Evolutionary conservation across 2,329 filamentous ascomycete genomes (phyloP), one percentile per base, ranked within the genome.

Genomic region (Colletotrichum nymphaeae): DNA sequence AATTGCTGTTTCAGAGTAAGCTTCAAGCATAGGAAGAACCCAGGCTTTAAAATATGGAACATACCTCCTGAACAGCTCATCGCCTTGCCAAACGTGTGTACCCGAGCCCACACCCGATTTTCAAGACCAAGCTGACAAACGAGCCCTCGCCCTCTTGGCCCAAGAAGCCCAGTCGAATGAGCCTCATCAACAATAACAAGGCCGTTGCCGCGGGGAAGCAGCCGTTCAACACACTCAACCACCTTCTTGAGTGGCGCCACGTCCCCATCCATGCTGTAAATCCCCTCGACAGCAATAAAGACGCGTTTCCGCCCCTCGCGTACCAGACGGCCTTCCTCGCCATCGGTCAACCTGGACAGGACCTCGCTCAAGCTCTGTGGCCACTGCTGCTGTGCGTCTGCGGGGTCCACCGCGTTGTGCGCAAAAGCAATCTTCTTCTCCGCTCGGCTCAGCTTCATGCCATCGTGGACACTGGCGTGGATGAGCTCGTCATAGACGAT

Each of bases 181-280:
- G 92, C 92, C 78, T 94, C 92, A 71, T 94, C 92, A 1, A 94
- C 87, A 11, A 93, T 85, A 5, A 94, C 82, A 69, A 92, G 85
- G 0, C 88, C 90, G 59, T 93, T 94, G 0, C 86, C 86, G 0
- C 73, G 73, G 0, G 91, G 89, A 0, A 95, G 81, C 0, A 88
- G 77, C 1, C 83, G 80, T 53, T 93, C 87, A 0, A 93, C 87
- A 5, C 89, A 83, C 0, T 86, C 80, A 1, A 93, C 86, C 22
- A 95, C 88, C 6, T 90, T 86, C 12, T 78, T 77, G 12, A 97
- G 83, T 0, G 92, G 92, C 0, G 89, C 89, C 22, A 94, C 83
- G 76, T 95, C 93, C 0, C 94, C 94, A 66, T 96, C 94, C 94
- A 97, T 97, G 79, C 93, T 95, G 80, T 97, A 96, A 0, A 95